Conservation (phyloP, 2,329 filamentous ascomycete genomes). For the Aspergillus hiratsukae region DNA sequence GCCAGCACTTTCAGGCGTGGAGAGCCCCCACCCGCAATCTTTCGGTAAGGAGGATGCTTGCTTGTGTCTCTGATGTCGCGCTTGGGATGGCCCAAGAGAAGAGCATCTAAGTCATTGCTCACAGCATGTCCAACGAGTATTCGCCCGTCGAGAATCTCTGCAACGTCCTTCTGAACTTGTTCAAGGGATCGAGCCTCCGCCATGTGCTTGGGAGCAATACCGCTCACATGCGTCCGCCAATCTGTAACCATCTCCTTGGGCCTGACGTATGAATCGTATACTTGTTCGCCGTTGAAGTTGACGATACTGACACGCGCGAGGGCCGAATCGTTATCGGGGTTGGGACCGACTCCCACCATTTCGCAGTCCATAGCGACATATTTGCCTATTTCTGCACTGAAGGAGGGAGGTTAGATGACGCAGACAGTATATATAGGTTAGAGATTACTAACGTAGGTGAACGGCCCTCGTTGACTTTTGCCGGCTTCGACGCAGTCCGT, state of each 20-base stretch:
- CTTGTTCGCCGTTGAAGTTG: conserved; percentile 85
- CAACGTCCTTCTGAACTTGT: conserved; percentile 70
- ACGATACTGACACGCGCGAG: conserved; percentile 86
- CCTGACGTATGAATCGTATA: conserved; percentile 90
- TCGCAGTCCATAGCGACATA: conserved; percentile 94
- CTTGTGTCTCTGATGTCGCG: conserved; percentile 81
- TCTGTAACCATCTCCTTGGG: conserved; percentile 76
- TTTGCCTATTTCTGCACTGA: conserved; percentile 69
- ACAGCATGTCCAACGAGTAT: conserved; percentile 82
- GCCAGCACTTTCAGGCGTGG: conserved; percentile 55
- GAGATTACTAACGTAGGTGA: conserved; percentile 37
- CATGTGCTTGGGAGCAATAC: conserved; percentile 72
- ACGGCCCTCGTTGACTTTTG: conserved; percentile 61
- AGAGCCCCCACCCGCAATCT: conserved; percentile 47
- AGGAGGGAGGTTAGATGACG: conserved; percentile 12
- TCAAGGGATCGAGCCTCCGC: conserved; percentile 64
- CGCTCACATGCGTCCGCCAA: conserved; percentile 83
- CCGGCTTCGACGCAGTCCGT: conserved; percentile 39
- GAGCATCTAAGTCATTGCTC: conserved; percentile 67
- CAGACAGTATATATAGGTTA: conserved; percentile 10
- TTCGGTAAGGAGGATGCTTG: conserved; percentile 68
- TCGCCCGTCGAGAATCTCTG: conserved; percentile 62
- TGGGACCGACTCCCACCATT: conserved; percentile 79
- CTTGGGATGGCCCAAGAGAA: conserved; percentile 73
- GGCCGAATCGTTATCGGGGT: conserved; percentile 63